Evolutionary conservation across 768 basidiomycete genomes (phyloP), one percentile per base, ranked within the genome.

Genomic region (Suillus fuscotomentosus): DNA sequence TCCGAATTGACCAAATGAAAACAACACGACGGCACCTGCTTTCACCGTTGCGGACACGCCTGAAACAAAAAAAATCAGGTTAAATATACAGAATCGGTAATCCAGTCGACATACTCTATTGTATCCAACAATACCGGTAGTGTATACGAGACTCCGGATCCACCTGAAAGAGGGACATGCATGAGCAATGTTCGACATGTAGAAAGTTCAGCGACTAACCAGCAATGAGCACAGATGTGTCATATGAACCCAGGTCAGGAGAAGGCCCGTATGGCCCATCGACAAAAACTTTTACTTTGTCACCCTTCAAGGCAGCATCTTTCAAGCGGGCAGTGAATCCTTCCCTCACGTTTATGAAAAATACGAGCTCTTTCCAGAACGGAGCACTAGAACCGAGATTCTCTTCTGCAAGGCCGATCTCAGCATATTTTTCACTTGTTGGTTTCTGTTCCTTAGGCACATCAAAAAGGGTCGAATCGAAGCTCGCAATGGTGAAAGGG

Each of bases 201-300:
- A n/a, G 2, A 36, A 24, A 3, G 60, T 38, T 3, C 45, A 47
- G 59, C 4, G 22, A 63, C 60, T 31, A 47, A 81, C 84, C 84
- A 60, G 82, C 78, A 61, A 86, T 73, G 42, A 86, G 75, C 14
- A 86, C 70, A 0, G 82, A 78, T 7, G 76, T 79, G 34, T 81
- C 80, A 60, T 77, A 83, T 6, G 74, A 72, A 20, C 68, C 64
- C 54, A 85, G 65, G 54, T 74, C 66, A 2, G 80, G 80, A 0
- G 81, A 76, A 2, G 73, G 70, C 3, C 84, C 80, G 63, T 87
- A 86, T 17, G 86, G 85, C 1, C 85, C 86, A 59, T 88, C 88
- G 1, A 90, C 64, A 50, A 83, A 78, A 7, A 83, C 84, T 47
- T 77, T 77, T 43, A 83, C 70, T 54, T 70, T 70, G 34, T 69